Percentiles rank a stretch among this genome's conserved stretches.
Evolutionary conservation across 2,329 filamentous ascomycete genomes (phyloP).

Genomic region (Cladosporium sp.): DNA sequence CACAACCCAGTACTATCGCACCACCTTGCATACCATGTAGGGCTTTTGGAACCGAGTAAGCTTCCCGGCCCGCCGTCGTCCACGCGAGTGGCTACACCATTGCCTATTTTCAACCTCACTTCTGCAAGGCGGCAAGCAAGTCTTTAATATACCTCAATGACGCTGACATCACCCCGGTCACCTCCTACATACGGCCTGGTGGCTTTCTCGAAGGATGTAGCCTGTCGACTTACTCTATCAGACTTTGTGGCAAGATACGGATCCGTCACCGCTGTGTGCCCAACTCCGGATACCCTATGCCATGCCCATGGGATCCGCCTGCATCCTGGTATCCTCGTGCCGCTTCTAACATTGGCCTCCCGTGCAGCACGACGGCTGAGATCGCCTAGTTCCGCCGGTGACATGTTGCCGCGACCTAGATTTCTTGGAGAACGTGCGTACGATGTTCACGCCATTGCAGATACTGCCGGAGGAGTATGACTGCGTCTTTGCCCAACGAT

Average conservation of each 20-base stretch:
- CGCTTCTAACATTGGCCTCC: slow-evolving; percentile 15
- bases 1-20: neutral
- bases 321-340: neutral
- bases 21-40: neutral
- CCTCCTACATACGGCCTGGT: slow-evolving; percentile 1
- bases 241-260: neutral
- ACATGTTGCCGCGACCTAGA: neutral
- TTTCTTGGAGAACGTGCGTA: neutral
- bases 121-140: neutral
- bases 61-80: neutral
- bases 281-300: neutral
- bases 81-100: neutral
- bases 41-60: neutral
- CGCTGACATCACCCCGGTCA: neutral
- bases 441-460: neutral
- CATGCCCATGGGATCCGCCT: neutral
- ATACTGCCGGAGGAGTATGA: neutral
- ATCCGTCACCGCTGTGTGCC: neutral
- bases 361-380: slow-evolving; percentile 4
- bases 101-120: slow-evolving; percentile 10
- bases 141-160: neutral
- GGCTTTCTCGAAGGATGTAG: neutral
- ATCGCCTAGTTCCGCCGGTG: neutral
- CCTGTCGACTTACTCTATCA: neutral
- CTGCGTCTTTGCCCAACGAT: neutral